Percentiles rank a stretch among this genome's conserved stretches.
Conservation (phyloP, 2,329 filamentous ascomycete species). For the Zalaria obscura region DNA sequence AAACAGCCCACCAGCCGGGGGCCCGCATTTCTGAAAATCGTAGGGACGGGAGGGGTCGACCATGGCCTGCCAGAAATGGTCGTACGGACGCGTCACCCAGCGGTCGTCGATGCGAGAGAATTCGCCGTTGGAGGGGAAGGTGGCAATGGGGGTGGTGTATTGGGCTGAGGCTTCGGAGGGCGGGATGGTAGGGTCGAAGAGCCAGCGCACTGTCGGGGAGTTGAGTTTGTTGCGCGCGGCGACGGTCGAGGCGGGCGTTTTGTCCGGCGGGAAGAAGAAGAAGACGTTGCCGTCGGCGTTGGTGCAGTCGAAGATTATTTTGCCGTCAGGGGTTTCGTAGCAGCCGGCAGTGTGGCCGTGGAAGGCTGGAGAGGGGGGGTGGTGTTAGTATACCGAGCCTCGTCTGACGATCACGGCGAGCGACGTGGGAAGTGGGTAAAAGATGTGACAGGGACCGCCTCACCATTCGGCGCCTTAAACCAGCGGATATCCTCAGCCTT, state of each 20-base stretch:
- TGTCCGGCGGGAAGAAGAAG: slow-evolving; percentile 26
- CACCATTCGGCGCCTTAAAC: background rate
- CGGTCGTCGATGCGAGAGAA: slow-evolving; percentile 33
- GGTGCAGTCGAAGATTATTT: slow-evolving; percentile 24
- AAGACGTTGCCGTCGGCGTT: slow-evolving; percentile 29
- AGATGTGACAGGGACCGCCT: background rate
- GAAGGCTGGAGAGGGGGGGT: slow-evolving; percentile 3
- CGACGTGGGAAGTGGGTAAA: slow-evolving; percentile 9
- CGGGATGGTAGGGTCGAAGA: slow-evolving; percentile 21
- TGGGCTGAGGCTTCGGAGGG: no score
- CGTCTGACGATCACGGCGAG: slow-evolving; percentile 14
- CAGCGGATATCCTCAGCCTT: background rate
- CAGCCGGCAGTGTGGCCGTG: slow-evolving; percentile 24
- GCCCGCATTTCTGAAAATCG: slow-evolving; percentile 14
- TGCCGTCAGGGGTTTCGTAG: slow-evolving; percentile 24
- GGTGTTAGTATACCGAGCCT: slow-evolving; percentile 6
- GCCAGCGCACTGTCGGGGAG: slow-evolving; percentile 17
- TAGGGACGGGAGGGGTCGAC: slow-evolving; percentile 20
- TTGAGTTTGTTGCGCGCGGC: slow-evolving; percentile 27
- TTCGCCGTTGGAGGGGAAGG: slow-evolving; percentile 11
- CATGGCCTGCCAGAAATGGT: slow-evolving; percentile 25
- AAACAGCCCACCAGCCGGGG: background rate
- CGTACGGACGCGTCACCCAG: slow-evolving; percentile 23
- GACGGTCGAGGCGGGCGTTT: slow-evolving; percentile 13
- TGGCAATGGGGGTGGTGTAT: slow-evolving; percentile 21